Conservation (phyloP, 306 rosid species). For the Echinosophora koreensis region DNA sequence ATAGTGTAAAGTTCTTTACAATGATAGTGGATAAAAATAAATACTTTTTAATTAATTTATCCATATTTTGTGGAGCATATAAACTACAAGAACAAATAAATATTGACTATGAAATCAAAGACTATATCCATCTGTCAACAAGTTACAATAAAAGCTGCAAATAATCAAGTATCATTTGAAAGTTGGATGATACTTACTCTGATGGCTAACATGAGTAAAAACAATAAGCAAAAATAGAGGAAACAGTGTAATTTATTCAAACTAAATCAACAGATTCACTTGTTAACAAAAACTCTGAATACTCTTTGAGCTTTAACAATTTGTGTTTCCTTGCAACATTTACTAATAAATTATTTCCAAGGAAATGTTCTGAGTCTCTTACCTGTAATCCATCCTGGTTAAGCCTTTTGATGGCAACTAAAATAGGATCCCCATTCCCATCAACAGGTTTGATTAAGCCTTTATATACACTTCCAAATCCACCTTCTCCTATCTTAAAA, state of each 20-base stretch:
- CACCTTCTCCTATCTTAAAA: constrained; percentile 90
- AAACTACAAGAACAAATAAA: neutral
- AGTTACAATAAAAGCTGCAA: neutral
- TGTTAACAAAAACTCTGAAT: neutral
- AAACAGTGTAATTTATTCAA: neutral
- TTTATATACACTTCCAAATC: constrained; percentile 88
- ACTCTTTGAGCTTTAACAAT: constrained; percentile 12
- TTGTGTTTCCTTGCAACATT: constrained; percentile 10
- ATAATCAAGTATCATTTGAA: neutral
- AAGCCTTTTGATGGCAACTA: constrained; percentile 83
- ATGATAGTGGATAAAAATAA: neutral
- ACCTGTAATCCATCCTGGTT: constrained; percentile 84
- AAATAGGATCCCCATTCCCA: constrained; percentile 59
- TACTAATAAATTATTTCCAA: neutral
- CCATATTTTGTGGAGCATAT: neutral
- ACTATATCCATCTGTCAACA: neutral
- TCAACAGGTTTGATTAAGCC: constrained; percentile 72
- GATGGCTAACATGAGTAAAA: neutral
- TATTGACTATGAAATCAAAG: neutral
- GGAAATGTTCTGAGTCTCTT: constrained; percentile 38
- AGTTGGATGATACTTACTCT: neutral
- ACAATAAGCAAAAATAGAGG: neutral
- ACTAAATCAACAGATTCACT: neutral
- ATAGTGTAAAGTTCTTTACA: neutral
- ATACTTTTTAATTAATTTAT: neutral